These are phyloP conservation scores for Lachancea lanzarotensis DNA, from an alignment of 805 yeast species.

Conservation along the genomic window DNA sequence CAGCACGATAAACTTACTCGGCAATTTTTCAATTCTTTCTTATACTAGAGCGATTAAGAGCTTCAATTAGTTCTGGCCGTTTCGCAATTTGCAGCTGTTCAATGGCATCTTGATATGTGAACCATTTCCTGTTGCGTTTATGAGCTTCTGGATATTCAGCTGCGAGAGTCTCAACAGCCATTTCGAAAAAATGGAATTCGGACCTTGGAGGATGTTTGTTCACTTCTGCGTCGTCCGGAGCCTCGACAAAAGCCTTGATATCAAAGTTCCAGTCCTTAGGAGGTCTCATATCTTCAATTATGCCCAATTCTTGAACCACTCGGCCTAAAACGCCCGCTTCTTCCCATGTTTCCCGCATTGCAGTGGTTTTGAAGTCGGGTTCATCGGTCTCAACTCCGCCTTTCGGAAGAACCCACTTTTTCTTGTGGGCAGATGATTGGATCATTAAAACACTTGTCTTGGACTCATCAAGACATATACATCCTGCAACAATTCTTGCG, in stretches of 20 bases:
- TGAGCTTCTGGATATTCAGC: conserved; percentile 70
- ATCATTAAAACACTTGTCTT: conserved; percentile 67
- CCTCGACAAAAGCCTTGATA: conserved; percentile 15
- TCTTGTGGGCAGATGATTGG: conserved; percentile 60
- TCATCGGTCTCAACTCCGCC: conserved; percentile 94
- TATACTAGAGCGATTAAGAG: conserved; percentile 52
- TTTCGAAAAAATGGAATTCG: conserved; percentile 85
- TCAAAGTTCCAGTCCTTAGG: conserved; percentile 39
- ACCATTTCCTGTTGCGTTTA: conserved; percentile 67
- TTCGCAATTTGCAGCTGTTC: conserved; percentile 50
- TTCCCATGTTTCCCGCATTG: conserved; percentile 93
- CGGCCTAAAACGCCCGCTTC: conserved; percentile 86
- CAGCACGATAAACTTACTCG: too few relatives aligned
- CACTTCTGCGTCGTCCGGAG: conserved; percentile 21
- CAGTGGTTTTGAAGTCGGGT: conserved; percentile 40
- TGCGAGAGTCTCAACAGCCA: conserved; percentile 51
- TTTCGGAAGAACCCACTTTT: conserved; percentile 86
- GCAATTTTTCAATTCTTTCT: conserved; percentile 10
- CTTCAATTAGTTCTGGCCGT: conserved; percentile 62
- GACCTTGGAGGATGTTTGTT: conserved; percentile 54
- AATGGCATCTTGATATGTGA: conserved; percentile 58
- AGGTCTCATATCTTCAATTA: conserved; percentile 55
- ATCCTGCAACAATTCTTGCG: conserved; percentile 89
- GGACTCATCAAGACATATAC: conserved; percentile 59
- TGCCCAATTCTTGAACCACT: conserved; percentile 50